A percentile compares a stretch with the other conserved stretches of the same genome.
phyloP scores from a whole-genome alignment of 805 yeast genomes.

The Lipomyces yamanashiensis region DNA sequence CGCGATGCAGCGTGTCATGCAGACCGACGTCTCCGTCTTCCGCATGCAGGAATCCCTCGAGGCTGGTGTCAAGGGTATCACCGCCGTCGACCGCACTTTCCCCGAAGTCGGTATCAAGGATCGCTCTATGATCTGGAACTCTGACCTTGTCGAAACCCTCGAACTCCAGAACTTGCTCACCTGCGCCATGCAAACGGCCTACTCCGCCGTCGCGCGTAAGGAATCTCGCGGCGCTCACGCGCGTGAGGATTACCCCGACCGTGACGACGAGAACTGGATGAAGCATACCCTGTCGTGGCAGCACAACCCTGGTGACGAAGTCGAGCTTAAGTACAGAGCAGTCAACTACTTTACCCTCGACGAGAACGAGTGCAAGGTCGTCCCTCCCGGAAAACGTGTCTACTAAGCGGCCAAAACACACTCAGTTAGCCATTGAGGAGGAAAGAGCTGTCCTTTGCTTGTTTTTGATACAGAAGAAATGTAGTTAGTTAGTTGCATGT shows the following conservation, averaged over 20 bases:
- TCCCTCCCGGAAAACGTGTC: conserved; percentile 96
- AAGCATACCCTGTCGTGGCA: conserved; percentile 97
- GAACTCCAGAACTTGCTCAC: conserved; percentile 96
- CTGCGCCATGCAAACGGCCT: conserved; percentile 95
- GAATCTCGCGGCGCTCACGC: conserved; percentile 99
- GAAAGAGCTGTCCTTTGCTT: no score
- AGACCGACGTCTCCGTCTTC: conserved; percentile 94
- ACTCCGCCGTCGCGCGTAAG: conserved; percentile 89
- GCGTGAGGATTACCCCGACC: conserved; percentile 93
- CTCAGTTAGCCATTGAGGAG: neutral
- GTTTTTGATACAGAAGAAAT: no score
- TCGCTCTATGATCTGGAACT: conserved; percentile 98
- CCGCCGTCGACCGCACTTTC: conserved; percentile 73
- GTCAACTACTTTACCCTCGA: conserved; percentile 86
- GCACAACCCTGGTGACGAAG: conserved; percentile 67
- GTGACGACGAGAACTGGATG: conserved; percentile 98
- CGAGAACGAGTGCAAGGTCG: conserved; percentile 89
- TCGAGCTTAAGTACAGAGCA: conserved; percentile 78
- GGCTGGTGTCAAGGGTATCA: conserved; percentile 83
- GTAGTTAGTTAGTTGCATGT: no score
- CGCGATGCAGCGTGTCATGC: conserved; percentile 95
- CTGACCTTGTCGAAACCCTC: conserved; percentile 93
- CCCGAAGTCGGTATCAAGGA: conserved; percentile 83
- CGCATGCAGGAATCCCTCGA: conserved; percentile 91
- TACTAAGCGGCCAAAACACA: no score